Evolutionary conservation across 139 green algal species (phyloP), one percentile per base, ranked within the genome.

Genomic region (Chlorella sp.): DNA sequence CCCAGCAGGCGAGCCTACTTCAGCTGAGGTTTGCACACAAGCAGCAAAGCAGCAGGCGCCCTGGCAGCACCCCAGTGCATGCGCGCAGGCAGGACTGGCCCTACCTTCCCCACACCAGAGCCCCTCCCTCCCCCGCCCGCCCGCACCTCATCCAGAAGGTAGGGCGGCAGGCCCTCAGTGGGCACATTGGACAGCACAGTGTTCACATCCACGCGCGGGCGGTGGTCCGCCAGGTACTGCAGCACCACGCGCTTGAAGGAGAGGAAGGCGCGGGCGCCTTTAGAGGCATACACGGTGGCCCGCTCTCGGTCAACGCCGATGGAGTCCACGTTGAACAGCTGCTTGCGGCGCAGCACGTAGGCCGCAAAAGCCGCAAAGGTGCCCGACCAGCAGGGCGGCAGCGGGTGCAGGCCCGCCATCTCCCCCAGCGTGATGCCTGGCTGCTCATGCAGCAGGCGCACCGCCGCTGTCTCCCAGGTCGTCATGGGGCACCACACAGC

Each of bases 151-250:
- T 34, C 28, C 7, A 28, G n/a, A 25, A 73, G 44, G 2, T 6
- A 26, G 1, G 34, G 6, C 15, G 34, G 3, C 36, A 82, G 60
- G 36, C 57, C 36, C 3, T 39, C 26, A 32, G 76, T 60, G 76
- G 51, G 57, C 75, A 81, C 4, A 11, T 25, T 12, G 21, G 55
- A 17, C 75, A 36, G 60, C 76, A 62, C 76, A 2, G 15, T 26
- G 36, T 12, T 9, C 36, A n/a, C 34, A 20, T 56, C 56, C 38
- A 62, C 3, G 32, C 76, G 76, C 28, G 76, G 76, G 60, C 36
- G 76, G 60, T 39, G 57, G 13, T 82, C 57, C 0, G 76, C 76
- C 60, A 82, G 76, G 60, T 44, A 63, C 57, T 72, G 76, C 76
- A 82, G 76, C 57, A 82, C 36, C 12, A 6, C 16, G 26, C 76